phyloP scores from a whole-genome alignment of 192 early-diverging fungal species.

The Allomyces javanicus region DNA sequence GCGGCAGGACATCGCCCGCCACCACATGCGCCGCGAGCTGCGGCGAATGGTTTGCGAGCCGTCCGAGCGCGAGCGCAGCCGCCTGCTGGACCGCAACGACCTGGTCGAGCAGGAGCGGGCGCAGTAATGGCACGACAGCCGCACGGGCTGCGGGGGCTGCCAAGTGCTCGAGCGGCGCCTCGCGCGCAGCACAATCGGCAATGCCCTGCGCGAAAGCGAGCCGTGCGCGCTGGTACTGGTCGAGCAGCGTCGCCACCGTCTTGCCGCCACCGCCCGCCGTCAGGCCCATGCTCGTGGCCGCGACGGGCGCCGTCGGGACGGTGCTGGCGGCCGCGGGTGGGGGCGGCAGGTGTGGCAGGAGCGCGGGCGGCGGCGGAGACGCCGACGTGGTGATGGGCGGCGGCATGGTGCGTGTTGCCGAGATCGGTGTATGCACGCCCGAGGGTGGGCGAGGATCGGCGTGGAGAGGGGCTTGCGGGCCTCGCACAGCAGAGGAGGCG shows the following conservation, averaged over 20 bases:
- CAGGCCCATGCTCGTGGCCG: too few species aligned
- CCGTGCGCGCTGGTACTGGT: slow-evolving; percentile 35
- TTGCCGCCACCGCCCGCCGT: slow-evolving; percentile 1
- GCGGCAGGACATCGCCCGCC: slow-evolving; percentile 29
- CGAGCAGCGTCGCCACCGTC: slow-evolving; percentile 26
- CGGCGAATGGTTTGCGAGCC: slow-evolving; percentile 33
- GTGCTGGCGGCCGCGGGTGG: too few species aligned
- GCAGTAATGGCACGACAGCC: slow-evolving; percentile 26
- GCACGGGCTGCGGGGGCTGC: slow-evolving; percentile 17
- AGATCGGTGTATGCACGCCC: too few species aligned
- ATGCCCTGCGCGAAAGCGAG: slow-evolving; percentile 34
- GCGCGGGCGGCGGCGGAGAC: too few species aligned
- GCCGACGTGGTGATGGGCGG: too few species aligned
- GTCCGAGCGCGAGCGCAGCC: slow-evolving; percentile 30
- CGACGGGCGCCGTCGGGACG: too few species aligned
- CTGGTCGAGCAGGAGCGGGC: slow-evolving; percentile 29
- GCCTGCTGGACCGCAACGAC: slow-evolving; percentile 40
- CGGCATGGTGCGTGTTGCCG: too few species aligned
- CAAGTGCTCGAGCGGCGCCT: slow-evolving; percentile 26
- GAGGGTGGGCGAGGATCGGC: too few species aligned
- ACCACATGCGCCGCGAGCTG: slow-evolving; percentile 34
- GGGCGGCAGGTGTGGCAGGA: too few species aligned
- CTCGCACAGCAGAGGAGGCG: too few species aligned
- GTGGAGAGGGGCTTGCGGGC: too few species aligned
- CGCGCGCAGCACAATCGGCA: slow-evolving; percentile 33